Conservation (phyloP, 73 alveolate species). For the Paramecium octaurelia region DNA sequence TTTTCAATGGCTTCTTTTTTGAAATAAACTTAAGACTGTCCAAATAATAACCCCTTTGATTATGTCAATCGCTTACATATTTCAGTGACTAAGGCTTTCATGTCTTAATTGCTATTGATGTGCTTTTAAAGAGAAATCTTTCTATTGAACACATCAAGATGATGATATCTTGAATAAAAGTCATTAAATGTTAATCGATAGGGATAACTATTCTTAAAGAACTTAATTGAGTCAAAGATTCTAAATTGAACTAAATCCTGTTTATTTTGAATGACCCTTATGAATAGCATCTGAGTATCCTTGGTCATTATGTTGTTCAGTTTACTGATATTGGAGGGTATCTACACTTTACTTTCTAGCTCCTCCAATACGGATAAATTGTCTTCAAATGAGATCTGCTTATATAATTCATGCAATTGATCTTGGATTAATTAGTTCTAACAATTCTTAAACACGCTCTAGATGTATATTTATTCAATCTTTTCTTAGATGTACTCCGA, state of each 20-base stretch:
- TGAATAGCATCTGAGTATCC: neutral
- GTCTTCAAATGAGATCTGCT: neutral
- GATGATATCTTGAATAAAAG: neutral
- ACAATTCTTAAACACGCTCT: neutral
- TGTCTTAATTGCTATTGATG: neutral
- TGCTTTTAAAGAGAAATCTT: neutral
- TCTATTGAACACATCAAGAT: neutral
- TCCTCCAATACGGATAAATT: neutral
- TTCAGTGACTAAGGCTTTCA: neutral
- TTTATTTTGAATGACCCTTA: neutral
- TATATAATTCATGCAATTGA: neutral
- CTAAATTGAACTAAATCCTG: neutral
- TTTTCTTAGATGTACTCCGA: neutral
- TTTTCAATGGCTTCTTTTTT: neutral
- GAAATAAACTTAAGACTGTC: neutral
- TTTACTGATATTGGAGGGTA: neutral
- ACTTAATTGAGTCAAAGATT: neutral
- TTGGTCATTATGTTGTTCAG: neutral
- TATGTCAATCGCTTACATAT: neutral
- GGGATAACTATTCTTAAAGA: neutral
- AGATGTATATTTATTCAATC: neutral
- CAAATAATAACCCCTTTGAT: neutral
- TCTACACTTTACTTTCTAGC: neutral
- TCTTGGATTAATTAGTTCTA: neutral
- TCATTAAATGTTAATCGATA: neutral